Percentiles rank a stretch among this genome's conserved stretches.
Evolutionary conservation across 140 eudicot species (phyloP).

Genomic region (Erigeron philadelphicus): DNA sequence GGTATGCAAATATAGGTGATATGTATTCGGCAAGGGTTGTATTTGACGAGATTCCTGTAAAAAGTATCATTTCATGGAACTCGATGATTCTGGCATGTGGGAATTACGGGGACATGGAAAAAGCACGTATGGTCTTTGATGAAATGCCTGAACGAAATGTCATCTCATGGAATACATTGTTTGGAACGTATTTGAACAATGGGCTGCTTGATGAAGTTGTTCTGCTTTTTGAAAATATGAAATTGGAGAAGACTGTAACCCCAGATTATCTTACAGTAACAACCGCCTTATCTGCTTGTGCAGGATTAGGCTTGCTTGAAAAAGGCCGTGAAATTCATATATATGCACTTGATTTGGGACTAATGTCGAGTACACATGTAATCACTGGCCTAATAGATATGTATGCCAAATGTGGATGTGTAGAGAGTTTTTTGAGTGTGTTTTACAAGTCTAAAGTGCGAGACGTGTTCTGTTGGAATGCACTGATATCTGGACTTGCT

Average conservation of each 20-base stretch:
- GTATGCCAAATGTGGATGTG: slow-evolving; percentile 53
- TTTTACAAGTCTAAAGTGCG: slow-evolving; percentile 38
- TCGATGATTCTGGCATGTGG: slow-evolving; percentile 40
- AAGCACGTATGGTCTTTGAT: slow-evolving; percentile 38
- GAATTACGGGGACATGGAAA: slow-evolving; percentile 34
- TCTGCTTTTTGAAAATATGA: slow-evolving; percentile 41
- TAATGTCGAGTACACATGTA: slow-evolving; percentile 30
- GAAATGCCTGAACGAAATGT: slow-evolving; percentile 37
- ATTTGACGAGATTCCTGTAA: slow-evolving; percentile 32
- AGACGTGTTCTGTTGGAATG: slow-evolving; percentile 44
- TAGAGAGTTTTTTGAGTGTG: slow-evolving; percentile 34
- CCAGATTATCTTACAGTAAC: slow-evolving; percentile 37
- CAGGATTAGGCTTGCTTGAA: slow-evolving; percentile 36
- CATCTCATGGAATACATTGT: slow-evolving; percentile 47
- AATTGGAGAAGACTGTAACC: slow-evolving; percentile 7
- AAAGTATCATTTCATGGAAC: slow-evolving; percentile 35
- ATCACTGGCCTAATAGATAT: slow-evolving; percentile 41
- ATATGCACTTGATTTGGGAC: slow-evolving; percentile 22
- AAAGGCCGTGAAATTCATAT: slow-evolving; percentile 36
- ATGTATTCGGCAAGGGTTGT: slow-evolving; percentile 26
- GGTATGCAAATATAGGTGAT: slow-evolving; percentile 36
- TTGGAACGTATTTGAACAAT: slow-evolving; percentile 30
- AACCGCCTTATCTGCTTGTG: slow-evolving; percentile 39
- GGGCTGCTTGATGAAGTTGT: slow-evolving; percentile 25
- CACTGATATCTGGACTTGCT: slow-evolving; percentile 42